phyloP scores from a whole-genome alignment of 2,329 filamentous ascomycete species.

The Alternaria triticimaculans region DNA sequence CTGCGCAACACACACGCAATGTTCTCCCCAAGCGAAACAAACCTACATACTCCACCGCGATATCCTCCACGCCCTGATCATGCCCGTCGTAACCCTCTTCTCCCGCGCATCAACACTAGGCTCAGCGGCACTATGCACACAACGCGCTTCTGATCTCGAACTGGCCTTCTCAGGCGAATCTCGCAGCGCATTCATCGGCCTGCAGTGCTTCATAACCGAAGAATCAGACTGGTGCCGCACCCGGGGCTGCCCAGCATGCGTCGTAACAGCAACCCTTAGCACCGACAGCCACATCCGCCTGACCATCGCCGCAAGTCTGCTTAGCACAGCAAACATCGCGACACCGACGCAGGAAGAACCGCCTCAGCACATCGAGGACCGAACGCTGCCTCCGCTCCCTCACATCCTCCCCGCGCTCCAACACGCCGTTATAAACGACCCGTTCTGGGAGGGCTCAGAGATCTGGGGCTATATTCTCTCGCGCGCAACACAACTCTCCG shows the following conservation, averaged over 20 bases:
- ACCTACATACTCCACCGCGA: constrained; percentile 63
- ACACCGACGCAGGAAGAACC: constrained; percentile 17
- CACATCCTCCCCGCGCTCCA: constrained; percentile 52
- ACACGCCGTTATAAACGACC: constrained; percentile 50
- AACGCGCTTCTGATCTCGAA: constrained; percentile 60
- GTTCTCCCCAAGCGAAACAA: constrained; percentile 41
- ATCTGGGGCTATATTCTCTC: constrained; percentile 54
- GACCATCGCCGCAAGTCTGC: constrained; percentile 55
- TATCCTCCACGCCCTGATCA: constrained; percentile 64
- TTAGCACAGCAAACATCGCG: constrained; percentile 31
- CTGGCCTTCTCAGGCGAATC: constrained; percentile 64
- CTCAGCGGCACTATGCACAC: constrained; percentile 56
- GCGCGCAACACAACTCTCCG: constrained; percentile 51
- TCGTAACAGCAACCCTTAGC: constrained; percentile 52
- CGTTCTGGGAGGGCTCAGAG: constrained; percentile 50
- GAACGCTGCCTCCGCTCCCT: constrained; percentile 40
- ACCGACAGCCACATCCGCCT: constrained; percentile 57
- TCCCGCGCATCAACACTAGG: constrained; percentile 62
- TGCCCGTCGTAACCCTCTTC: constrained; percentile 65
- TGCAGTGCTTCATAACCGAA: constrained; percentile 64
- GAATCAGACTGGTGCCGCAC: constrained; percentile 65
- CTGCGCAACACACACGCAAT: constrained; percentile 51
- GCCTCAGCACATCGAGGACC: neutral
- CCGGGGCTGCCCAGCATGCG: constrained; percentile 61
- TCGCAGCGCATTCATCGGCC: constrained; percentile 64